Evolutionary conservation across 1,139 yeast species (phyloP).

Genomic region (Suhomyces guaymorum): DNA sequence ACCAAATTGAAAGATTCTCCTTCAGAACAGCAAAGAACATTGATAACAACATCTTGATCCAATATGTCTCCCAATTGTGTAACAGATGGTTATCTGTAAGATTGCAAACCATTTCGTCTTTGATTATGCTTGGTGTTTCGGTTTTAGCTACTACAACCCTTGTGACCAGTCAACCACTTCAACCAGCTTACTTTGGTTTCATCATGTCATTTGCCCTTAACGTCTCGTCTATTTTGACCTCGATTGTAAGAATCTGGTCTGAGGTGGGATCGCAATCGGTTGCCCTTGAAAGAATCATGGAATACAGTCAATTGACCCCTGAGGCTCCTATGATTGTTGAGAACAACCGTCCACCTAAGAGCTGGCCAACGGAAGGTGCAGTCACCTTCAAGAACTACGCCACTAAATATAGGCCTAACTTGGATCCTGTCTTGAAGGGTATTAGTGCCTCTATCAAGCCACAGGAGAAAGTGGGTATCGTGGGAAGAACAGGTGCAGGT

Average conservation of each 20-base stretch:
- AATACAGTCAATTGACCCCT: slow-evolving; percentile 25
- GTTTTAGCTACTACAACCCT: slow-evolving; percentile 23
- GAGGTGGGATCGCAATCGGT: slow-evolving; percentile 30
- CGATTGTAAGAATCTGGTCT: slow-evolving; percentile 31
- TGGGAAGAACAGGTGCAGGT: slow-evolving; percentile 37
- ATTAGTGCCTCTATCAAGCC: slow-evolving; percentile 24
- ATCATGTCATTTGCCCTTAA: slow-evolving; percentile 31
- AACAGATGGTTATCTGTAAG: slow-evolving; percentile 34
- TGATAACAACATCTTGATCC: slow-evolving; percentile 20
- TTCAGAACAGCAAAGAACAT: slow-evolving; percentile 19
- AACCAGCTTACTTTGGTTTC: slow-evolving; percentile 31
- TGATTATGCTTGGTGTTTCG: slow-evolving; percentile 24
- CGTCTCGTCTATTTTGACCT: slow-evolving; percentile 25
- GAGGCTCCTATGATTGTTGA: slow-evolving; percentile 30
- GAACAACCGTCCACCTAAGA: slow-evolving; percentile 23
- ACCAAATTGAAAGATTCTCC: slow-evolving; percentile 25
- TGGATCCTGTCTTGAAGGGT: slow-evolving; percentile 30
- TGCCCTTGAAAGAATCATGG: slow-evolving; percentile 30
- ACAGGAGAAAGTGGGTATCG: slow-evolving; percentile 33
- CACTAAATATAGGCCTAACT: slow-evolving; percentile 29
- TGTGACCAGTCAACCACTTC: slow-evolving; percentile 22
- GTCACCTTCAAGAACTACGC: slow-evolving; percentile 28
- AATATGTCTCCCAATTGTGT: slow-evolving; percentile 18
- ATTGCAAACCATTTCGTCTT: slow-evolving; percentile 27
- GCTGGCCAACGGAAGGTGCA: slow-evolving; percentile 29